Percentiles rank a stretch among this genome's conserved stretches.
Conservation (phyloP, 129 eudicot genomes). For the Artemisia annua region DNA sequence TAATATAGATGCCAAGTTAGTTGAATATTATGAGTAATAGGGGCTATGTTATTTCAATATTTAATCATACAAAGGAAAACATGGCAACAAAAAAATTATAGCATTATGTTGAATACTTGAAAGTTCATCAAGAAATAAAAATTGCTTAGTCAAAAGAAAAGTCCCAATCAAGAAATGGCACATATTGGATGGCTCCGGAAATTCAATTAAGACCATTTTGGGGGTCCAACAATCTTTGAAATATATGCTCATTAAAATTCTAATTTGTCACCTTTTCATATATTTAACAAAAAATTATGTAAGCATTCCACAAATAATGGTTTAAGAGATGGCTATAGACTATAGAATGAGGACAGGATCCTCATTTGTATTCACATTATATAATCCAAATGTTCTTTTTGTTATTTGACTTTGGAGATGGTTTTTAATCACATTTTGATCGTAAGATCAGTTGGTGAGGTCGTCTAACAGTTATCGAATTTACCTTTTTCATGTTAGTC, state of each 20-base stretch:
- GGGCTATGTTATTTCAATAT: background rate
- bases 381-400: too few species aligned
- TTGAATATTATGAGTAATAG: background rate
- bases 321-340: background rate
- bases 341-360: background rate
- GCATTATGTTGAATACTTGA: slow-evolving; percentile 18
- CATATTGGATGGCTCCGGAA: slow-evolving; percentile 33
- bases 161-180: slow-evolving; percentile 38
- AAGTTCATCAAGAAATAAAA: slow-evolving; percentile 13
- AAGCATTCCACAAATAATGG: slow-evolving; percentile 17
- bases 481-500: background rate
- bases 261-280: slow-evolving; percentile 11
- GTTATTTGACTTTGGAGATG: too few species aligned
- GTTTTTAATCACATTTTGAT: too few species aligned
- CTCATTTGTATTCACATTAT: background rate
- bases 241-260: slow-evolving; percentile 25
- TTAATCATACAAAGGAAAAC: background rate
- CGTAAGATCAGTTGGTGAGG: too few species aligned
- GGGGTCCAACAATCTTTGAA: slow-evolving; percentile 43
- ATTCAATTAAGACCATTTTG: slow-evolving; percentile 26
- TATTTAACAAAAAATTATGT: background rate
- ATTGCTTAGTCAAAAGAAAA: slow-evolving; percentile 31
- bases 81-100: slow-evolving; percentile 8
- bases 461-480: too few species aligned
- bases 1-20: background rate